Conservation (phyloP, 1,284 basidiomycete species). For the Agaricales sp. region DNA sequence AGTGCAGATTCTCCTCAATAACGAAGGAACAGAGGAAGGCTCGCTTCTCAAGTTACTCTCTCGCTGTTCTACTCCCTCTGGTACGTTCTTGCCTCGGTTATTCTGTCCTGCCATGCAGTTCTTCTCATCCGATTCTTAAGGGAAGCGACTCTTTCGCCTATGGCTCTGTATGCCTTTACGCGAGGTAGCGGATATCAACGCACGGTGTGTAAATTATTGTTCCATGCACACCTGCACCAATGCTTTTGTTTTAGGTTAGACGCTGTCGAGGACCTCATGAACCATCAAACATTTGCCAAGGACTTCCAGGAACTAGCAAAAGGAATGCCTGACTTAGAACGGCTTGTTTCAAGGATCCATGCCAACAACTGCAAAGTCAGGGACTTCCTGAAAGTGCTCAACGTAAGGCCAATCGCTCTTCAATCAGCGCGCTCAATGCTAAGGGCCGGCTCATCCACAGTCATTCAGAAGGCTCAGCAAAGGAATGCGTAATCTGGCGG, state of each 20-base stretch:
- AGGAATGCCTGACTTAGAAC: conserved; percentile 85
- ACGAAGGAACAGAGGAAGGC: conserved; percentile 85
- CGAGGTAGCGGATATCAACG: conserved; percentile 76
- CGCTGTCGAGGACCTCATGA: conserved; percentile 83
- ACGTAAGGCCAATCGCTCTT: conserved; percentile 31
- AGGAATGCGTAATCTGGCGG: conserved; percentile 53
- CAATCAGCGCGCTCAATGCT: not conserved
- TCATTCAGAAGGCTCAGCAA: conserved; percentile 67
- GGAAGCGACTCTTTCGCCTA: conserved; percentile 86
- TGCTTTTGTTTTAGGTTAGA: conserved; percentile 51
- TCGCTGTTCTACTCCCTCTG: conserved; percentile 84
- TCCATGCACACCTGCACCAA: too few relatives aligned
- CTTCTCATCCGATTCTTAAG: too few relatives aligned
- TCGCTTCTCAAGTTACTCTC: conserved; percentile 78
- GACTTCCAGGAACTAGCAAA: conserved; percentile 70
- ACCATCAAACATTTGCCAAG: conserved; percentile 64
- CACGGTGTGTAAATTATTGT: conserved; percentile 40
- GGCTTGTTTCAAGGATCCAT: conserved; percentile 88
- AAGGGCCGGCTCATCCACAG: conserved; percentile 27
- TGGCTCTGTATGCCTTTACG: conserved; percentile 90
- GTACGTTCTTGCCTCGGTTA: conserved; percentile 27
- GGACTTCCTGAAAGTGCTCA: conserved; percentile 78
- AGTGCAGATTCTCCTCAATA: conserved; percentile 75
- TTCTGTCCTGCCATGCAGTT: too few relatives aligned
- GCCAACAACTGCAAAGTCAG: conserved; percentile 80